phyloP scores from a whole-genome alignment of 2,329 filamentous ascomycete genomes.

The Talaromyces marneffei region DNA sequence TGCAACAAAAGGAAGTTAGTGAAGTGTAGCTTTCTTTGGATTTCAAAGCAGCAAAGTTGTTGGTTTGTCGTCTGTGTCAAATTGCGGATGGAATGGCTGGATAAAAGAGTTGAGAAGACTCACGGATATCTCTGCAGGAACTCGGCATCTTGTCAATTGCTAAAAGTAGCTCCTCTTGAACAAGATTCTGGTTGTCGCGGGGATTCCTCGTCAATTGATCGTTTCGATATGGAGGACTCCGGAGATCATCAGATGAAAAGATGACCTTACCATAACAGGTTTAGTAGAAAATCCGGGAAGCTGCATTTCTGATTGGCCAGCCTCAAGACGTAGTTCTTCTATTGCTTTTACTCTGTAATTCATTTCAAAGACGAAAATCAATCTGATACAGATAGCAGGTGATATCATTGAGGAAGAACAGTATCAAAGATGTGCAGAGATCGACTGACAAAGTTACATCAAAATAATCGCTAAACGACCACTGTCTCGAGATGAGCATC shows the following conservation, averaged over 20 bases:
- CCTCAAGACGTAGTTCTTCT: not conserved
- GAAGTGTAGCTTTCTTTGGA: conserved; percentile 23
- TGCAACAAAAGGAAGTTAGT: not conserved
- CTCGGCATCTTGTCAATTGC: conserved; percentile 64
- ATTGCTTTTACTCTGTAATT: not conserved
- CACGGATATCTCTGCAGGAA: conserved; percentile 95
- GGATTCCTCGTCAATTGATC: not conserved
- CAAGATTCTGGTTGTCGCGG: not conserved
- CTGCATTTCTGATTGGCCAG: not conserved
- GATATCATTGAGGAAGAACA: no score
- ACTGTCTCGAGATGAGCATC: no score
- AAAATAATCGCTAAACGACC: not conserved
- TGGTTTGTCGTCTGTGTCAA: not conserved
- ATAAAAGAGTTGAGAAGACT: conserved; percentile 30
- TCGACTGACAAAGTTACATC: not conserved
- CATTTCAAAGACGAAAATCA: not conserved
- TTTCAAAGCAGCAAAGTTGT: conserved; percentile 8
- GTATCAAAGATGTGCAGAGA: not conserved
- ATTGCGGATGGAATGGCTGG: no score
- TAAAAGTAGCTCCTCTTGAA: not conserved
- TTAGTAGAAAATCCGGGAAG: not conserved
- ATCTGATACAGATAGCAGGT: no score
- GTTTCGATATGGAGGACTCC: not conserved
- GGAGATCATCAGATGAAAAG: not conserved
- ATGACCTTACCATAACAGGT: not conserved